These are phyloP conservation scores for Mortierella sp. DNA, from an alignment of 371 early-diverging fungal species.

Conservation along the genomic window DNA sequence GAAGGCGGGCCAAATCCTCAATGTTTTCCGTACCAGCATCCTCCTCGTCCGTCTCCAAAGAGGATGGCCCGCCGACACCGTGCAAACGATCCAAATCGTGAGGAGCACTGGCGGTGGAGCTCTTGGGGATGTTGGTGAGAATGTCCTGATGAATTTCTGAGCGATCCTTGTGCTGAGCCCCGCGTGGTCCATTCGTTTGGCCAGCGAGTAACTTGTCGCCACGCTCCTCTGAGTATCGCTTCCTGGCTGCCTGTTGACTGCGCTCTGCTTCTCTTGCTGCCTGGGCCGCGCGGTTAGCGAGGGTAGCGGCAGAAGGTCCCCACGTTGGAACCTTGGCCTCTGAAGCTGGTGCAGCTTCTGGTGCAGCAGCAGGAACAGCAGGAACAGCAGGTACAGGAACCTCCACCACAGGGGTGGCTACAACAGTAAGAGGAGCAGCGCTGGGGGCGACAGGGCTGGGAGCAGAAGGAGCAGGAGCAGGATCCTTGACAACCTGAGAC, in stretches of 20 bases:
- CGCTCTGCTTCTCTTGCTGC: constrained; percentile 31
- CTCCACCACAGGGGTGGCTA: neutral
- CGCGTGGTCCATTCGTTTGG: constrained; percentile 19
- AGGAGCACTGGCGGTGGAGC: neutral
- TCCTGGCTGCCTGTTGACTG: constrained; percentile 17
- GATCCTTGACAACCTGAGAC: neutral
- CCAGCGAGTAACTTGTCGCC: neutral
- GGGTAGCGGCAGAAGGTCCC: constrained; percentile 47
- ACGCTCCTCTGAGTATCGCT: constrained; percentile 23
- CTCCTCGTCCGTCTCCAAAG: constrained; percentile 19
- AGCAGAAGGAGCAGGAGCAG: neutral
- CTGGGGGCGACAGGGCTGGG: neutral
- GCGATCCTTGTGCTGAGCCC: neutral
- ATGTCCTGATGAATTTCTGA: neutral
- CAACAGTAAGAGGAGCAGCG: neutral
- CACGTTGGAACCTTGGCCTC: constrained; percentile 40
- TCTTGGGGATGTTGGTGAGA: constrained; percentile 5
- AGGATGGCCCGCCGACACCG: neutral
- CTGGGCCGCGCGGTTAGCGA: constrained; percentile 43
- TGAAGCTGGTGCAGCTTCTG: neutral
- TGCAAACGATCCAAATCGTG: neutral
- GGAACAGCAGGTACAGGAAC: neutral
- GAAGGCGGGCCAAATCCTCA: constrained; percentile 54
- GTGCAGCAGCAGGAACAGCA: neutral
- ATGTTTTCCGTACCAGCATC: constrained; percentile 25